Evolutionary conservation across 768 basidiomycete genomes (phyloP), one percentile per base, ranked within the genome.

Genomic region (Trametes maxima): DNA sequence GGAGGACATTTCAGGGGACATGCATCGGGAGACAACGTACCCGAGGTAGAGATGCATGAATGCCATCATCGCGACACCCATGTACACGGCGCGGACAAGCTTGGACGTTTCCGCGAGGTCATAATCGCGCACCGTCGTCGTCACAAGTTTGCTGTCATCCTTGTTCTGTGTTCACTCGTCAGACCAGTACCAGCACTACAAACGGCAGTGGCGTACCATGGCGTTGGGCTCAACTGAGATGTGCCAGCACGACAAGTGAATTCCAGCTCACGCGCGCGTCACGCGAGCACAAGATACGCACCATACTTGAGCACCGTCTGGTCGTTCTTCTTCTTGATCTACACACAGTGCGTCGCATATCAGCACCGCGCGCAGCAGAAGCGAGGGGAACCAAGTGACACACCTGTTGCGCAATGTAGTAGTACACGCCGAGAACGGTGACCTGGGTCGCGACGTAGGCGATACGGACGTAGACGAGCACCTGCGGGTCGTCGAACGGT

Each of bases 311-410:
- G 80, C 25, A 96, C 92, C 1, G 94, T 94, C 74, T 89, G 85
- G 78, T 99, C 96, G 69, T 98, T 98, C 85, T 95, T 95, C 70
- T 83, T 77, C 82, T 92, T 95, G 76, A 98, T 86, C 93, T 97
- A 65, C 19, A 22, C 11, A 16, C 10, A 2, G 21, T 48, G 62
- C 62, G 66, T 17, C 16, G n/a, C 59, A 59, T 12, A 42, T 40
- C 50, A 68, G 40, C 53, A 52, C 25, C 8, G 40, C 45, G 16
- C 33, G 17, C 19, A 5, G 3, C 11, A 13, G 12, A n/a, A 16
- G n/a, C 12, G 40, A 12, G 5, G 14, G 2, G 25, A 14, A 43
- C 8, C 8, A 44, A 10, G 19, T 22, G 5, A 76, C 85, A 63
- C 63, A 94, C 93, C 74, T 85, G 81, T 70, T 82, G 70, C 2